Conservation (phyloP, 2,329 filamentous ascomycete genomes). For the Microdochium trichocladiopsis region DNA sequence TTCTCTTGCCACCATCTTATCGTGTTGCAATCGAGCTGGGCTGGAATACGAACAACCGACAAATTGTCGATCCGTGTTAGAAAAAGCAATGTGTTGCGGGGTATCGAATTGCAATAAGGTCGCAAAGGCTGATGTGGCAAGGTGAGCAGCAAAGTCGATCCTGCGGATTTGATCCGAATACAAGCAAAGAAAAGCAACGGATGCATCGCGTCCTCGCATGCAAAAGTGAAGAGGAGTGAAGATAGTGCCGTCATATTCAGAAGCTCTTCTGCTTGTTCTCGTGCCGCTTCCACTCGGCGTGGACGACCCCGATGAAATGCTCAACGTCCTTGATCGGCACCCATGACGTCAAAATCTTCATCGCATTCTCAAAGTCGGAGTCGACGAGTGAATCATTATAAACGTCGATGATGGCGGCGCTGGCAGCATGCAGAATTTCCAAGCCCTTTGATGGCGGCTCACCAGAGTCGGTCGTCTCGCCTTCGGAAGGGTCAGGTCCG, state of each 20-base stretch:
- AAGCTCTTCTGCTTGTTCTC: constrained; percentile 34
- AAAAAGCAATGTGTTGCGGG: too few species aligned
- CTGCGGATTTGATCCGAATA: too few species aligned
- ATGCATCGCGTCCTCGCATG: too few species aligned
- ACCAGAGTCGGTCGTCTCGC: constrained; percentile 2
- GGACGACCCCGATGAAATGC: constrained; percentile 82
- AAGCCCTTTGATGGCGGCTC: constrained; percentile 54
- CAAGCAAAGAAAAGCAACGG: too few species aligned
- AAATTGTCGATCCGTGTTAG: too few species aligned
- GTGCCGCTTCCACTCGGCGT: constrained; percentile 74
- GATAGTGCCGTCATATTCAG: background rate
- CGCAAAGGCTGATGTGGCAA: too few species aligned
- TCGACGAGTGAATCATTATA: constrained; percentile 83
- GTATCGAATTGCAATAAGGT: too few species aligned
- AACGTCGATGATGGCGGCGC: constrained; percentile 83
- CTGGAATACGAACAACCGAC: too few species aligned
- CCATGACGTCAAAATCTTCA: constrained; percentile 94
- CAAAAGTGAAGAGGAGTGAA: background rate
- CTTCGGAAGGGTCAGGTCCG: constrained; percentile 18
- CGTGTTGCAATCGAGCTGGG: too few species aligned
- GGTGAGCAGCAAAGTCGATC: too few species aligned
- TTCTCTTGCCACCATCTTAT: too few species aligned
- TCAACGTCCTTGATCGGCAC: constrained; percentile 93
- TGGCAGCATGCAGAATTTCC: constrained; percentile 83
- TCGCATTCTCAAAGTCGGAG: constrained; percentile 93